A percentile compares a stretch with the other conserved stretches of the same genome.
These are phyloP conservation scores for Neonothopanus nambi DNA, from an alignment of 1,284 basidiomycete genomes.

Conservation along the genomic window DNA sequence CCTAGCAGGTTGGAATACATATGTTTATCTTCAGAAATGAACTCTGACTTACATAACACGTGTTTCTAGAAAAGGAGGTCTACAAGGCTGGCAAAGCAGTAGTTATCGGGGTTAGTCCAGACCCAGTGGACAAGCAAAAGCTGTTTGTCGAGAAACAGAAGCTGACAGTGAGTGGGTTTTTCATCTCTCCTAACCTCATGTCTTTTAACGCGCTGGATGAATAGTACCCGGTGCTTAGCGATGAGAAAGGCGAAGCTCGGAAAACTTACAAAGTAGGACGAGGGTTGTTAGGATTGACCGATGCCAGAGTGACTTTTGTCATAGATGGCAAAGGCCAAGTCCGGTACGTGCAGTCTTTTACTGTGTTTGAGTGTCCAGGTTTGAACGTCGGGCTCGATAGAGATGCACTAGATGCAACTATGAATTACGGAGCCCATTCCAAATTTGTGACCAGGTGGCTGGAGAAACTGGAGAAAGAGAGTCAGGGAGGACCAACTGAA, in stretches of 20 bases:
- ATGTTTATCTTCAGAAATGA: background rate
- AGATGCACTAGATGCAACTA: conserved; percentile 52
- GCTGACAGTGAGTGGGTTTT: conserved; percentile 49
- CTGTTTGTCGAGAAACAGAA: conserved; percentile 72
- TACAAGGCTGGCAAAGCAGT: conserved; percentile 65
- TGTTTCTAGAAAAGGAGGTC: conserved; percentile 56
- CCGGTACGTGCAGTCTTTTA: conserved; percentile 40
- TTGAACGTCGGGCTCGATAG: conserved; percentile 32
- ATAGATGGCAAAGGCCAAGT: conserved; percentile 71
- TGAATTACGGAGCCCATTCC: conserved; percentile 63
- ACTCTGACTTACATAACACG: background rate
- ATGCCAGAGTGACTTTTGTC: conserved; percentile 73
- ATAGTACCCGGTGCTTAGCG: conserved; percentile 78
- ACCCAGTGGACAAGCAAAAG: conserved; percentile 71
- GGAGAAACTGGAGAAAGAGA: conserved; percentile 47
- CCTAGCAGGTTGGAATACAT: conserved; percentile 45
- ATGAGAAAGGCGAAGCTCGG: conserved; percentile 58
- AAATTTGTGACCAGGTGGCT: conserved; percentile 71
- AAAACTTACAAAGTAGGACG: conserved; percentile 66
- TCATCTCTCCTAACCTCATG: background rate
- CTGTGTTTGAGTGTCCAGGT: conserved; percentile 2
- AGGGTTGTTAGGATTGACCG: conserved; percentile 62
- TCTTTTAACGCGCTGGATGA: background rate
- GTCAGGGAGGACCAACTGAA: conserved; percentile 7
- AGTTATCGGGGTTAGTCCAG: conserved; percentile 71